Evolutionary conservation across 2,329 filamentous ascomycete species (phyloP).

Genomic region (Cercospora citrullina): DNA sequence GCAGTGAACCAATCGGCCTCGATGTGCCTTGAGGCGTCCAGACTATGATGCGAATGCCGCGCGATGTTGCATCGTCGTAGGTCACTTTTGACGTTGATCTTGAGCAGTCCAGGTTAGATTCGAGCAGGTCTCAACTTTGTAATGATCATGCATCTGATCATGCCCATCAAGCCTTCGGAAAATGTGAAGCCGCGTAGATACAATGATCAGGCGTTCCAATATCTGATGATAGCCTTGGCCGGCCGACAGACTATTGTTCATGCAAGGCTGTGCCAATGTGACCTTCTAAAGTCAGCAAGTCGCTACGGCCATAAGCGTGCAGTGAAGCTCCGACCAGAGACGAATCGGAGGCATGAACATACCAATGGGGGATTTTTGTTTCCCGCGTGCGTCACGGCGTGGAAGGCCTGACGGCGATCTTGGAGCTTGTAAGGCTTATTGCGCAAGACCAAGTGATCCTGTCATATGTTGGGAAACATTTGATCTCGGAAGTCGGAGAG

Average conservation of each 20-base stretch:
- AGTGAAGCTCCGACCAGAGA: background rate
- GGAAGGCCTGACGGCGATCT: background rate
- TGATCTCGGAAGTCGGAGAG: background rate
- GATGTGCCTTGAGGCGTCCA: background rate
- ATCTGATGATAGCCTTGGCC: background rate
- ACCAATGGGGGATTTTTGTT: background rate
- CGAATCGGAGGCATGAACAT: background rate
- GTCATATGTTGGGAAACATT: background rate
- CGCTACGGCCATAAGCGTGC: background rate
- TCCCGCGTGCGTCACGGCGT: background rate
- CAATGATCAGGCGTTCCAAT: slow-evolving; percentile 6
- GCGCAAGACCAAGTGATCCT: background rate
- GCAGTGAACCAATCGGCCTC: background rate
- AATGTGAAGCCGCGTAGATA: background rate
- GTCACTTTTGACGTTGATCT: background rate
- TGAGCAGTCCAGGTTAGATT: background rate
- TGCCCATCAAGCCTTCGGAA: background rate
- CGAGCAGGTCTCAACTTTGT: background rate
- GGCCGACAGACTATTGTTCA: background rate
- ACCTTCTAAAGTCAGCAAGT: slow-evolving; percentile 6
- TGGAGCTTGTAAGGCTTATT: background rate
- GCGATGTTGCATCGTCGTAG: background rate
- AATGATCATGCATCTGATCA: background rate
- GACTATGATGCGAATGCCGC: background rate
- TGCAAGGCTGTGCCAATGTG: background rate